Conservation (phyloP, 2,329 filamentous ascomycete genomes). For the Endocalyx cinctus region DNA sequence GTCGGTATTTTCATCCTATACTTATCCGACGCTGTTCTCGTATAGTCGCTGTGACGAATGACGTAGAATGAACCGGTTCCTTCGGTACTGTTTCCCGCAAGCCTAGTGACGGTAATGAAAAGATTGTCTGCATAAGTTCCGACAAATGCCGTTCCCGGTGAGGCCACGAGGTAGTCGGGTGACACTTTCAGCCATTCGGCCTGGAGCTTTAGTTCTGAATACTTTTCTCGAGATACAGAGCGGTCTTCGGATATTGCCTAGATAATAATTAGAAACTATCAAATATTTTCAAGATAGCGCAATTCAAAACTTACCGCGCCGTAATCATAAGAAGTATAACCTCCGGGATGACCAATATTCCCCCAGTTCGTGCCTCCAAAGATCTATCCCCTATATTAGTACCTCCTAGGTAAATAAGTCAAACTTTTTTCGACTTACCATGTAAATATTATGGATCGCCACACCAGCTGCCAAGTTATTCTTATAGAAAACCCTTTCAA, state of each 20-base stretch:
- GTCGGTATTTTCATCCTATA: conserved; percentile 63
- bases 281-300: conserved; percentile 56
- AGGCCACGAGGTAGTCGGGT: conserved; percentile 61
- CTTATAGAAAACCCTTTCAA: conserved; percentile 76
- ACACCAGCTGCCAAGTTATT: conserved; percentile 64
- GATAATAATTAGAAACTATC: too few species aligned
- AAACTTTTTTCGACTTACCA: too few species aligned
- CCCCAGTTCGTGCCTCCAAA: conserved; percentile 84
- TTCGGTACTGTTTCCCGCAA: conserved; percentile 47
- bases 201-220: conserved; percentile 72
- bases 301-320: too few species aligned
- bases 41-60: conserved; percentile 61
- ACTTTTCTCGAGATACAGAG: conserved; percentile 67
- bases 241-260: too few species aligned
- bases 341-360: conserved; percentile 66
- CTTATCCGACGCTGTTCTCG: conserved; percentile 46
- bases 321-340: conserved; percentile 57
- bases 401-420: too few species aligned
- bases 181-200: conserved; percentile 71
- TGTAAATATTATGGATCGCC: conserved; percentile 57
- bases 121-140: conserved; percentile 48
- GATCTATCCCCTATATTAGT: too few species aligned
- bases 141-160: conserved; percentile 45
- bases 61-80: conserved; percentile 55
- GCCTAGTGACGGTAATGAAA: conserved; percentile 55